Base-by-base conservation (phyloP, 2,329 filamentous ascomycete genomes). In the Colletotrichum sp. region DNA sequence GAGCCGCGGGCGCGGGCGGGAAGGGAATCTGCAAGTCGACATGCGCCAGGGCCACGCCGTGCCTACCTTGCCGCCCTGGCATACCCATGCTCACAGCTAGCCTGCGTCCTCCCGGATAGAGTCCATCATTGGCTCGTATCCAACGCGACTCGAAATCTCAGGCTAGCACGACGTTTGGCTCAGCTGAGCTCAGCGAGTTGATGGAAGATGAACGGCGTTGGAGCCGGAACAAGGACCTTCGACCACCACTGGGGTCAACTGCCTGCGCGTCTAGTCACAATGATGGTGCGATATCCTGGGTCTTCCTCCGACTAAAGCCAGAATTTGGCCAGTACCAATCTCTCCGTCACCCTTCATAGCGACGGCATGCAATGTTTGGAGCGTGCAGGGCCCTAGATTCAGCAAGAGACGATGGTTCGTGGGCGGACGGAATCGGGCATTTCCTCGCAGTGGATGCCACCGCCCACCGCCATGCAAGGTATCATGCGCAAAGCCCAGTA, bases 11-110 rank as follows among this genome's bases (percentile, higher is more conserved):
- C 43, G 48, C 71, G 34, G 72, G 60, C 70, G 69, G 69, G 69
- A 71, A 71, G 48, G 74, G 55, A 71, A 48, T 39, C 67, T 73
- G 61, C 71, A 61, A 76, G 60, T 63, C 60, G 71, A 74, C 64
- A 48, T 34, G 26, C 57, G 63, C 73, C 64, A 63, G 64, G 21
- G 64, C 63, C 64, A 68, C 55, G 64, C 55, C 48, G 21, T 39
- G 57, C 30, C 57, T 57, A 63, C 32, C 63, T 57, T 68, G 52
- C 48, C 39, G 65, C 30, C n/a, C 24, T 66, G 55, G 48, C 39
- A 57, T 72, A 32, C 64, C 61, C 61, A 75, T 72, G 73, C 39
- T 65, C 32, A 43, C 32, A 8, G 39, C 55, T 61, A 74, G 43
- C 64, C 64, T 65, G 43, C 43, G 48, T 76, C 59, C 32, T 59